Percentiles rank a stretch among this genome's conserved stretches.
phyloP scores from a whole-genome alignment of 2,329 filamentous ascomycete species.

The Bimuria novae-zelandiae region DNA sequence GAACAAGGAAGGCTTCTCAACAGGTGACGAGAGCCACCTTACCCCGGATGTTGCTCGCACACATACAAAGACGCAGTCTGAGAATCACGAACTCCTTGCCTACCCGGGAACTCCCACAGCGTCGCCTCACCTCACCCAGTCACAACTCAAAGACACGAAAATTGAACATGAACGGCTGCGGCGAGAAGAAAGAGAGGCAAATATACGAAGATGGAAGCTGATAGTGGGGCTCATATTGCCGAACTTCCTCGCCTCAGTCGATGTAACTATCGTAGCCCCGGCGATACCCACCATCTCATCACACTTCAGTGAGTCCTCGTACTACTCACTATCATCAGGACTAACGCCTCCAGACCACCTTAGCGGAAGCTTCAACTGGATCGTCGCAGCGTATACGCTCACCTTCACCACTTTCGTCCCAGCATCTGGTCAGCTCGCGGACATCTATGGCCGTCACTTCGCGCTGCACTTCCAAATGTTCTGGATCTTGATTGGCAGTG shows the following conservation, averaged over 20 bases:
- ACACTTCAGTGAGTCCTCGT: constrained; percentile 65
- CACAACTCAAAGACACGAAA: constrained; percentile 14
- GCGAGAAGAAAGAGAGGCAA: constrained; percentile 7
- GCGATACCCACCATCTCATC: constrained; percentile 66
- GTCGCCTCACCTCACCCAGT: background rate
- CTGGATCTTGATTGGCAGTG: constrained; percentile 59
- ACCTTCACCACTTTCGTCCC: constrained; percentile 70
- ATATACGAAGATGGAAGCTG: constrained; percentile 62
- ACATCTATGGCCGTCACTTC: constrained; percentile 67
- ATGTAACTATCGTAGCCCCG: constrained; percentile 67
- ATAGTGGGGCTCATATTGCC: constrained; percentile 64
- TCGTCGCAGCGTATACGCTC: constrained; percentile 70
- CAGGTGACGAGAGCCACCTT: constrained; percentile 30
- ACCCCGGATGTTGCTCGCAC: constrained; percentile 20
- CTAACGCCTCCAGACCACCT: constrained; percentile 52
- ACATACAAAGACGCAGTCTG: background rate
- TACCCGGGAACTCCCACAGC: background rate
- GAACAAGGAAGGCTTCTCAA: constrained; percentile 22
- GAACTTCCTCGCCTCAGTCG: constrained; percentile 65
- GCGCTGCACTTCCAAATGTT: constrained; percentile 62
- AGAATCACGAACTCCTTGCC: background rate
- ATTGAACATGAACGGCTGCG: constrained; percentile 13
- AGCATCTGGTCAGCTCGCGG: constrained; percentile 66
- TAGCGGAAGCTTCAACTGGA: constrained; percentile 61
- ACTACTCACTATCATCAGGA: no score